Evolutionary conservation across 331 rosid species (phyloP), one percentile per base, ranked within the genome.

Genomic region (Prunus yedoensis): DNA sequence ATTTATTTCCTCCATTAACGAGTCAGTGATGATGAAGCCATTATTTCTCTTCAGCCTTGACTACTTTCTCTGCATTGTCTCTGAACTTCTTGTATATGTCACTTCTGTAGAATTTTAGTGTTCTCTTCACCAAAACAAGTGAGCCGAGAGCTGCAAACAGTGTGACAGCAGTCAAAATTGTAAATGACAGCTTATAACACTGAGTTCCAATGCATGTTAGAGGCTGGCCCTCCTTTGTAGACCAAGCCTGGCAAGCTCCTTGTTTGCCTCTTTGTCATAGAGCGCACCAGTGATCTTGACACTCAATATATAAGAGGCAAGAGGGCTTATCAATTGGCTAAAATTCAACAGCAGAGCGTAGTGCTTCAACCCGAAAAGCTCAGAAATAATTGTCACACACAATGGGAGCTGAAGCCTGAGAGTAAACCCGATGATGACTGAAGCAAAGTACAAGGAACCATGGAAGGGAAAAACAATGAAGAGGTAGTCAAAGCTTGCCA

Each of bases 131-230:
- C 66, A 76, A 3, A 47, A 53, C 32, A 51, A 66, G 2, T 5
- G 79, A 66, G 3, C 20, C 4, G 5, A 76, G 50, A 0, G 66
- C 66, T 6, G 66, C 25, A 30, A 75, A 17, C 9, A 41, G 23
- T 4, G 73, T 75, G 8, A 56, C 53, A 10, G n/a, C 11, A 1
- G 56, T 28, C 53, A 75, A 50, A 63, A 65, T 56, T 43, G 16
- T 15, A 20, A 75, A 75, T 3, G 73, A 15, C 1, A 17, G 14
- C 5, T 15, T 38, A 17, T 64, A 75, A 20, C 73, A 75, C 35
- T 43, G 64, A 14, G 79, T 8, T 7, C 73, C 79, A 20, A 10
- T 75, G 38, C 79, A 75, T 10, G 56, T 75, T 7, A 75, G 57
- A 0, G 49, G 73, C 53, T 53, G 43, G 25, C 71, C 71, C 9